Evolutionary conservation across 2,329 filamentous ascomycete genomes (phyloP), one percentile per base, ranked within the genome.

Genomic region (Aspergillus jensenii): DNA sequence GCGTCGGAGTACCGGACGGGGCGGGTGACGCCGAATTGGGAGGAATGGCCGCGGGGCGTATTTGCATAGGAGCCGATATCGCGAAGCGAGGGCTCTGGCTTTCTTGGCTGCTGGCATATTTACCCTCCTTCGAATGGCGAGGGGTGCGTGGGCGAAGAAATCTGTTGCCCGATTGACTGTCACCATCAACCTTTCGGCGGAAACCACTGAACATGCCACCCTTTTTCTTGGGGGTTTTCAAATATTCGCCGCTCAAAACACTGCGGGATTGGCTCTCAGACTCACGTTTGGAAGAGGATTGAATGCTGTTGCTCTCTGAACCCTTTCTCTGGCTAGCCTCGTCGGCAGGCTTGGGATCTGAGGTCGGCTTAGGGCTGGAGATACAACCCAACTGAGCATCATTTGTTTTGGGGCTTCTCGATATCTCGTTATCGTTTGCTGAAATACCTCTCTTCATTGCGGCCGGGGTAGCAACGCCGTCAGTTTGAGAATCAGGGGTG

Each of bases 151-250:
- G 27, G 27, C 53, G 47, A 39, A 54, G 40, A 39, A 52, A 48
- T 44, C 53, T 40, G 31, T 46, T 48, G 37, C 44, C 46, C n/a
- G 56, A 41, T 17, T 58, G 51, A 55, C 31, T 60, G 43, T 60
- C 46, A 52, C 37, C 52, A 50, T 57, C 51, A 50, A 47, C 46
- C 12, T 49, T 47, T 11, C 58, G 60, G 40, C 44, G 58, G 47
- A 62, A 57, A 35, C 35, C 35, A 37, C 48, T 56, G 27, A 60
- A 62, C 37, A 62, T 51, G 39, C 60, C 40, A 19, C 60, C 45
- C n/a, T 55, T 57, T 15, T 58, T 62, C 23, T 52, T 43, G 33
- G 55, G 48, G 27, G 51, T 52, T 44, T 62, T 59, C 7, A 47
- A 21, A 14, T 52, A 39, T n/a, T 61, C 48, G 19, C 33, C 43